These are phyloP conservation scores for Globisporangium canariense DNA, from an alignment of 352 stramenopile species.

Conservation along the genomic window DNA sequence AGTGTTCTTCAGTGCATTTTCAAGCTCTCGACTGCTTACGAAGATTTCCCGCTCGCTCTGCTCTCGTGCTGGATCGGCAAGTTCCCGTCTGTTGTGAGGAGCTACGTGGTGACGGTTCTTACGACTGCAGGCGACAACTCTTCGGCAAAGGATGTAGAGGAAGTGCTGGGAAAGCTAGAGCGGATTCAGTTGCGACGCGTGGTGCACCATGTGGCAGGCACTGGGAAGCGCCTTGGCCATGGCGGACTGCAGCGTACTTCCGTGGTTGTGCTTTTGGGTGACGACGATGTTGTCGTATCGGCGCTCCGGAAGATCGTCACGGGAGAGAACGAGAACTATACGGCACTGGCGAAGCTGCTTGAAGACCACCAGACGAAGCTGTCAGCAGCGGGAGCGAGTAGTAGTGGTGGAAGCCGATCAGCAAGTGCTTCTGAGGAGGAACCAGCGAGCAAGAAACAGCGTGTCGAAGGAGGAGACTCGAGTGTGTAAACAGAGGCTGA, in stretches of 20 bases:
- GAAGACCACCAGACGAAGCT: background rate
- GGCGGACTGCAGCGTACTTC: background rate
- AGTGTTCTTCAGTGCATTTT: conserved; percentile 74
- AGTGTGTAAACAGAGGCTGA: background rate
- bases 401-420: background rate
- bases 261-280: conserved; percentile 37
- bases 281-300: conserved; percentile 31
- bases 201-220: conserved; percentile 8
- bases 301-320: conserved; percentile 38
- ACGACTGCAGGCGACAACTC: conserved; percentile 25
- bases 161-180: conserved; percentile 64
- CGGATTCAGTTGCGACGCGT: conserved; percentile 42
- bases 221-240: conserved; percentile 13
- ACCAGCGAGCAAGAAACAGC: conserved; percentile 56
- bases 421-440: conserved; percentile 8
- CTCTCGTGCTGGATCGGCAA: conserved; percentile 72
- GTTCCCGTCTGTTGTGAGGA: conserved; percentile 54
- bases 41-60: conserved; percentile 64
- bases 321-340: conserved; percentile 20
- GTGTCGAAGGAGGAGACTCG: conserved; percentile 18
- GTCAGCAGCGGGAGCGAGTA: background rate
- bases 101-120: conserved; percentile 47
- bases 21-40: conserved; percentile 61
- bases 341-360: conserved; percentile 24
- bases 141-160: conserved; percentile 39